Evolutionary conservation across 371 early-diverging fungal species (phyloP), one percentile per base, ranked within the genome.

Genomic region (Rhizopus stolonifer): DNA sequence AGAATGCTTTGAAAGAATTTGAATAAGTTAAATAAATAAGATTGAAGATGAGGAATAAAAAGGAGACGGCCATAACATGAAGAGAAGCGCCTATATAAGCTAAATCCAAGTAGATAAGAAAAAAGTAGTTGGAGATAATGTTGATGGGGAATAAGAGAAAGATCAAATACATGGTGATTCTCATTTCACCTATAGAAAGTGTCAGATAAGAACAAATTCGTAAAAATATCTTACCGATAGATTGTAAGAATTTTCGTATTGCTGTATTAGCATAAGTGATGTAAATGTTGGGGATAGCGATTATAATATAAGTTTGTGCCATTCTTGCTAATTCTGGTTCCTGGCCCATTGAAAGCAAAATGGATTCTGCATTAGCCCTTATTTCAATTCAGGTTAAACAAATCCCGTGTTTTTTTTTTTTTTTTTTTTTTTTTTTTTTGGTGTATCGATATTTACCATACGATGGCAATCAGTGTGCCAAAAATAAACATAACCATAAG

Each of bases 361-460:
- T 66, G 2, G 50, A 26, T 18, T 70, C 64, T 9, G 70, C 60
- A 39, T 56, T 57, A 13, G 52, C 23, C 70, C 70, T 65, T 10
- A 19, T 21, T 31, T 17, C 6, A 11, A 15, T 42, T 42, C 19
- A 9, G 15, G 13, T 42, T 6, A 42, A 42, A 42, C 4, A 42
- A 7, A 19, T 8, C 21, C 8, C 19, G 22, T 42, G 42, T 5
- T 21, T 9, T n/a, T 19, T 10, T 42, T 42, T 40, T 18, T 18
- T 29, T 29, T 29, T 29, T 29, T 29, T 29, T 29, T 29, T 29
- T 29, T 29, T 10, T 29, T 29, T 29, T 29, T n/a, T n/a, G n/a
- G n/a, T n/a, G n/a, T n/a, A n/a, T n/a, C n/a, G n/a, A n/a, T n/a
- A 21, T 22, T 55, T 68, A 62, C 70, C 75, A 70, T 9, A 65